These are phyloP conservation scores for Aspergillus brunneoviolaceus DNA, from an alignment of 2,329 filamentous ascomycete genomes.

Conservation along the genomic window DNA sequence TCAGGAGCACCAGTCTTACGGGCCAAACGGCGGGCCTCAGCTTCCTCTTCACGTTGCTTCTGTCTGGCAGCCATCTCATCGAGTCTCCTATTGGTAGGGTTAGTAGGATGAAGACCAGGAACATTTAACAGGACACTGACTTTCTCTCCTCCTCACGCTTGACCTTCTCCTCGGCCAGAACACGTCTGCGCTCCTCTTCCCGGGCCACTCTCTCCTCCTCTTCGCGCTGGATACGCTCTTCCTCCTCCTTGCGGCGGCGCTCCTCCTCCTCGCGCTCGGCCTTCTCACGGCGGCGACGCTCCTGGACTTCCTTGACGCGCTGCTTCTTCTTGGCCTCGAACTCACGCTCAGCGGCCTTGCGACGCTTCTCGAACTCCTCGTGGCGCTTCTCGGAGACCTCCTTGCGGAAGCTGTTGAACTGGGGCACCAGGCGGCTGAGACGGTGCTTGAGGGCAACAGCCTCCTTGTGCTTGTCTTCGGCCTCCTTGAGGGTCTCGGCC, in stretches of 20 bases:
- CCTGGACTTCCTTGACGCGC: conserved; percentile 84
- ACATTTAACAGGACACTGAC: conserved; percentile 42
- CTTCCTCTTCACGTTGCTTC: conserved; percentile 82
- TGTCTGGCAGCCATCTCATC: conserved; percentile 66
- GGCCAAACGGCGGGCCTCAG: conserved; percentile 69
- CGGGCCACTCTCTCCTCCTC: conserved; percentile 79
- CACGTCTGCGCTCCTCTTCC: conserved; percentile 76
- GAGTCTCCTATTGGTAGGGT: conserved; percentile 52
- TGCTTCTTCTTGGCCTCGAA: conserved; percentile 86
- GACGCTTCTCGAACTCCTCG: conserved; percentile 93
- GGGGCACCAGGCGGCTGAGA: conserved; percentile 77
- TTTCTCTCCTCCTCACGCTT: conserved; percentile 59
- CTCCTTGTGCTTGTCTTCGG: conserved; percentile 86
- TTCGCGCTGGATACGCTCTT: conserved; percentile 76
- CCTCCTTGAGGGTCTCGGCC: conserved; percentile 72
- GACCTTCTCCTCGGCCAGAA: conserved; percentile 69
- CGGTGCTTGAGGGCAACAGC: conserved; percentile 92
- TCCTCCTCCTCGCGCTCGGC: conserved; percentile 82
- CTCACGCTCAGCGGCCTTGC: conserved; percentile 86
- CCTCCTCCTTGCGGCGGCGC: conserved; percentile 73
- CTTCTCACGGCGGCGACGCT: conserved; percentile 78
- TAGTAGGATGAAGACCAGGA: conserved; percentile 26
- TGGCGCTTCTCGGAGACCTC: conserved; percentile 82
- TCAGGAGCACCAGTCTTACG: conserved; percentile 56
- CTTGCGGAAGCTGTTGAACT: conserved; percentile 80